Percentiles rank a stretch among this genome's conserved stretches.
Conservation (phyloP, 2,329 filamentous ascomycete genomes). For the Bisporella sp. region DNA sequence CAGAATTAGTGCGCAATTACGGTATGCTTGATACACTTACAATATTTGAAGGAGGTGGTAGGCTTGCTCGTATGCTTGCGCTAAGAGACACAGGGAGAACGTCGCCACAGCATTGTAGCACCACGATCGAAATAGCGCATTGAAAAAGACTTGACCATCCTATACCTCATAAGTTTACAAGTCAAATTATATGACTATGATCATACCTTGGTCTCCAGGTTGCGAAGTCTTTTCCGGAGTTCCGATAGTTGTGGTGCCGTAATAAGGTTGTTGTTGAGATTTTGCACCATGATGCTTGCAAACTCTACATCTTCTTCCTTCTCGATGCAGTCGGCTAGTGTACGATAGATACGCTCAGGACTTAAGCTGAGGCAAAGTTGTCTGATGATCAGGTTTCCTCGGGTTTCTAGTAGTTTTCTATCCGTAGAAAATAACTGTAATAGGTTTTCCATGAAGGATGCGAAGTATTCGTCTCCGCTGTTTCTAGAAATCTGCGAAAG, state of each 20-base stretch:
- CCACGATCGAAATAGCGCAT: conserved; percentile 91
- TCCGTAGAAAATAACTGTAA: conserved; percentile 95
- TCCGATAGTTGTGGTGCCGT: conserved; percentile 92
- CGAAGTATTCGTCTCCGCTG: conserved; percentile 95
- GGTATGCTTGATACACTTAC: conserved; percentile 36
- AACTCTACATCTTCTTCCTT: conserved; percentile 98
- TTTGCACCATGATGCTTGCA: conserved; percentile 98
- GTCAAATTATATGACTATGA: neutral
- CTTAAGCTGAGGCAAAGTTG: conserved; percentile 91
- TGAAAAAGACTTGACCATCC: conserved; percentile 95
- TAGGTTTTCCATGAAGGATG: conserved; percentile 96
- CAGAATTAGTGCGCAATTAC: conserved; percentile 19
- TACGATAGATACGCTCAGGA: conserved; percentile 91
- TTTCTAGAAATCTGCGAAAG: conserved; percentile 94
- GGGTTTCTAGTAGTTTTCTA: conserved; percentile 78
- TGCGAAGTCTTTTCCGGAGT: conserved; percentile 80
- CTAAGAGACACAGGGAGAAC: conserved; percentile 89
- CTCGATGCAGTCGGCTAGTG: conserved; percentile 91
- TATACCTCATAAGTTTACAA: conserved; percentile 27
- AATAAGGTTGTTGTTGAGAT: conserved; percentile 97
- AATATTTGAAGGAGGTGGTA: conserved; percentile 96
- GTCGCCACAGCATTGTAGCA: conserved; percentile 98
- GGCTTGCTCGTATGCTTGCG: conserved; percentile 95
- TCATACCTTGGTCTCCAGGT: conserved; percentile 73
- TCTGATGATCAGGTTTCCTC: conserved; percentile 93